Conservation (phyloP, 2,329 filamentous ascomycete species). For the Didymella keratinophila region DNA sequence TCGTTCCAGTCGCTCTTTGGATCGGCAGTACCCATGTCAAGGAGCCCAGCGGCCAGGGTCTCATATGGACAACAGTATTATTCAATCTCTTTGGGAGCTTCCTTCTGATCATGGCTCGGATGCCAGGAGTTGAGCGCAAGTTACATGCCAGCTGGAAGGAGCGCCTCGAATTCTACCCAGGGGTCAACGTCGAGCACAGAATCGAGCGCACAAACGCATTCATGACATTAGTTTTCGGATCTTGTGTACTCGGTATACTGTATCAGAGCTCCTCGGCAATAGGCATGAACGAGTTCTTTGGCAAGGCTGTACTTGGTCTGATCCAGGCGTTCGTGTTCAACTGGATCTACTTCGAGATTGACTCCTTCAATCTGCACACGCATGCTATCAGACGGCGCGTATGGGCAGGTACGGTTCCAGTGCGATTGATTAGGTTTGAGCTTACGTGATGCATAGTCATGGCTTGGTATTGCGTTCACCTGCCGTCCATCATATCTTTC, state of each 20-base stretch:
- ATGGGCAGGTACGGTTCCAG: constrained; percentile 48
- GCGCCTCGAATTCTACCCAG: constrained; percentile 67
- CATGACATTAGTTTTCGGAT: constrained; percentile 70
- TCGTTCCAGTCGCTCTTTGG: constrained; percentile 64
- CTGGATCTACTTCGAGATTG: constrained; percentile 71
- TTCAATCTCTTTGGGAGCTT: constrained; percentile 62
- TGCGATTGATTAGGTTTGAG: neutral
- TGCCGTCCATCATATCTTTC: constrained; percentile 70
- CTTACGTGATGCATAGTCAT: constrained; percentile 50
- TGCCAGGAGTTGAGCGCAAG: constrained; percentile 26
- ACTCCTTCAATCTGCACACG: constrained; percentile 62
- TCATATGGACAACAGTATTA: constrained; percentile 65
- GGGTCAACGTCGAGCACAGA: constrained; percentile 71
- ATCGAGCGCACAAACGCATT: constrained; percentile 71
- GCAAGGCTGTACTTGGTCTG: constrained; percentile 67
- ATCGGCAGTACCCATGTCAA: constrained; percentile 66
- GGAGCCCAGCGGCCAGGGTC: constrained; percentile 62
- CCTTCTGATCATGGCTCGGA: constrained; percentile 52
- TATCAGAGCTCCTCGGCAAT: constrained; percentile 63
- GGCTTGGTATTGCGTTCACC: constrained; percentile 64
- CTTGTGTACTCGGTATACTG: constrained; percentile 67
- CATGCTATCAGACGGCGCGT: constrained; percentile 68
- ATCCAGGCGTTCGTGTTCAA: constrained; percentile 67
- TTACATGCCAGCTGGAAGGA: constrained; percentile 35
- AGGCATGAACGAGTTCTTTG: constrained; percentile 66